Evolutionary conservation across 192 early-diverging fungal genomes (phyloP).

Genomic region (Coemansia sp.): DNA sequence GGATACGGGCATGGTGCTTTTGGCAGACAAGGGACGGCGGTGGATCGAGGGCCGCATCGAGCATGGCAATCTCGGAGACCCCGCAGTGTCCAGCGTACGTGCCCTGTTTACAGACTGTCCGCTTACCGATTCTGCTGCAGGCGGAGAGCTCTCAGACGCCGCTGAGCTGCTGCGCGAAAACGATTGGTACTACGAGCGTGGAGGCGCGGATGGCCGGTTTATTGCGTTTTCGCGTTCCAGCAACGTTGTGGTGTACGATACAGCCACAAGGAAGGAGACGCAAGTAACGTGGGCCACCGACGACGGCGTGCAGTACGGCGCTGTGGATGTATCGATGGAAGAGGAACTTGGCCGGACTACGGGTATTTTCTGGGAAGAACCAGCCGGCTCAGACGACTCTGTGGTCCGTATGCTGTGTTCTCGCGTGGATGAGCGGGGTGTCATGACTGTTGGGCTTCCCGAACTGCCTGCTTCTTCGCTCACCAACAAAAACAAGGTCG

Average conservation of each 20-base stretch:
- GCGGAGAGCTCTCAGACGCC: background rate
- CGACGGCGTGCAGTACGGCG: slow-evolving; percentile 16
- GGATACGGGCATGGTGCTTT: background rate
- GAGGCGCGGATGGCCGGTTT: slow-evolving; percentile 8
- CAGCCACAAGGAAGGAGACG: background rate
- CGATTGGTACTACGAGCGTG: slow-evolving; percentile 26
- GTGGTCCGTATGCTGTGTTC: slow-evolving; percentile 14
- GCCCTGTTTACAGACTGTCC: background rate
- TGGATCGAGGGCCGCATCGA: slow-evolving; percentile 10
- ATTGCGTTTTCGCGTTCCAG: slow-evolving; percentile 17
- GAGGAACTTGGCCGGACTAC: slow-evolving; percentile 21
- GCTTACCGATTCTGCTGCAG: background rate
- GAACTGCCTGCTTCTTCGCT: slow-evolving; percentile 11
- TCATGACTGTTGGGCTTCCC: slow-evolving; percentile 10
- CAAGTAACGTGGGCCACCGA: slow-evolving; percentile 9
- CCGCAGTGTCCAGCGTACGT: background rate
- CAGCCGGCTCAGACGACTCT: background rate
- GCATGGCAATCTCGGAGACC: background rate
- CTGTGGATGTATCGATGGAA: slow-evolving; percentile 19
- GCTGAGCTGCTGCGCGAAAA: background rate
- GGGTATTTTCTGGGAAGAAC: slow-evolving; percentile 14
- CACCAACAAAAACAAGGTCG: background rate
- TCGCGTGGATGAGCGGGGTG: slow-evolving; percentile 16
- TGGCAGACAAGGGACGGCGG: slow-evolving; percentile 15
- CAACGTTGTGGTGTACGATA: slow-evolving; percentile 21